These are phyloP conservation scores for Boletus pseudo-olivaceus DNA, from an alignment of 768 basidiomycete genomes.

Conservation along the genomic window DNA sequence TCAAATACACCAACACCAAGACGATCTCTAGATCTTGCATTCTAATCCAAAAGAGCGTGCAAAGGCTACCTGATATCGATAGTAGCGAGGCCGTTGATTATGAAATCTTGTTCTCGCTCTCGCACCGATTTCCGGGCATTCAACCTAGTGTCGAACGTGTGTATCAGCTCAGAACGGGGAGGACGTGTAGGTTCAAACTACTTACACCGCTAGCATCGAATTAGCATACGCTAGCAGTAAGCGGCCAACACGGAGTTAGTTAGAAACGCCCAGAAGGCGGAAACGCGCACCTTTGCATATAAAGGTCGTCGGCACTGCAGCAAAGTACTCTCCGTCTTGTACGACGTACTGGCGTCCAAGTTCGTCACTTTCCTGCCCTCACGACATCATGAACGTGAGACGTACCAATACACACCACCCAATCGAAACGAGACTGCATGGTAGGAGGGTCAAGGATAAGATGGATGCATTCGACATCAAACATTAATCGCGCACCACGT, in stretches of 20 bases:
- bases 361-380: neutral
- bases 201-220: conserved; percentile 13
- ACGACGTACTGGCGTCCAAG: neutral
- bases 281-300: neutral
- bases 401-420: conserved; percentile 9
- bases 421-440: neutral
- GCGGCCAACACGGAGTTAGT: neutral
- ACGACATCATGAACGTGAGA: neutral
- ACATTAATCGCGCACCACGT: conserved; percentile 9
- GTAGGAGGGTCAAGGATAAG: neutral
- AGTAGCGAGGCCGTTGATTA: neutral
- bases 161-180: neutral
- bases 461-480: neutral
- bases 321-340: neutral
- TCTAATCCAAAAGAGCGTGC: too few species aligned
- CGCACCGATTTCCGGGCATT: conserved; percentile 5
- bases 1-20: too few species aligned
- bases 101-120: neutral
- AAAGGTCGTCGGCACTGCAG: neutral
- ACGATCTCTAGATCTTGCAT: too few species aligned
- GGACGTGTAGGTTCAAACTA: neutral
- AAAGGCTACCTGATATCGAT: too few species aligned
- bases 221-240: conserved; percentile 9
- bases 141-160: neutral
- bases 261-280: neutral